Conservation (phyloP, 2,329 filamentous ascomycete species). For the Aureobasidium vineae region DNA sequence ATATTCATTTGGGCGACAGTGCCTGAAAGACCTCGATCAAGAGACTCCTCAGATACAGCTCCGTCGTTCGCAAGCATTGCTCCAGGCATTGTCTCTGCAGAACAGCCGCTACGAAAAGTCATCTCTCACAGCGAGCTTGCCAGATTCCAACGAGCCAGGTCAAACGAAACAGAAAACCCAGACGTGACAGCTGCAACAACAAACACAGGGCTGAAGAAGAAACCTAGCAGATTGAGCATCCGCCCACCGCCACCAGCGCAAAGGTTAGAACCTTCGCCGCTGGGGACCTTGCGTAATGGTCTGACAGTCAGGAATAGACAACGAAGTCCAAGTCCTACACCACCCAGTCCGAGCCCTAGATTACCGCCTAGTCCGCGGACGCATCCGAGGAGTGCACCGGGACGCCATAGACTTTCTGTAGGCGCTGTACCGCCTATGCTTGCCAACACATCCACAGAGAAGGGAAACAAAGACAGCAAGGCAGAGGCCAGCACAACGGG, state of each 20-base stretch:
- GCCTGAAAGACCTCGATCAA: conserved; percentile 20
- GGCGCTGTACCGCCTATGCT: not conserved
- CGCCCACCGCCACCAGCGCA: conserved; percentile 16
- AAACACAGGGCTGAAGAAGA: conserved; percentile 55
- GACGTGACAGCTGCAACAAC: conserved; percentile 46
- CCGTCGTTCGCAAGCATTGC: conserved; percentile 26
- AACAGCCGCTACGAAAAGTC: conserved; percentile 77
- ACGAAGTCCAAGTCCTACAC: conserved; percentile 33
- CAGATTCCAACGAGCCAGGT: conserved; percentile 62
- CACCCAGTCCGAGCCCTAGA: conserved; percentile 37
- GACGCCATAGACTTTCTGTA: conserved; percentile 8
- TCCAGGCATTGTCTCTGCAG: conserved; percentile 47
- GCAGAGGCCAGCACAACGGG: conserved; percentile 47
- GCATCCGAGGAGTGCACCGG: conserved; percentile 3
- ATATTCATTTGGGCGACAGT: conserved; percentile 50
- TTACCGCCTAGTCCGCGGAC: conserved; percentile 36
- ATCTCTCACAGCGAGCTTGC: conserved; percentile 84
- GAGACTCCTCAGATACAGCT: conserved; percentile 1
- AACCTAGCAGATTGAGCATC: conserved; percentile 32
- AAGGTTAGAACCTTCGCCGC: conserved; percentile 32
- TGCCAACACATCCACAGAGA: conserved; percentile 30
- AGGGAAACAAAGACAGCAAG: conserved; percentile 39
- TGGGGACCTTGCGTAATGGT: conserved; percentile 46
- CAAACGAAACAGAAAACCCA: conserved; percentile 42
- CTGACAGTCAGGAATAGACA: conserved; percentile 30